A percentile compares a stretch with the other conserved stretches of the same genome.
These are phyloP conservation scores for Coemansia sp. DNA, from an alignment of 192 early-diverging fungal species.

Conservation along the genomic window DNA sequence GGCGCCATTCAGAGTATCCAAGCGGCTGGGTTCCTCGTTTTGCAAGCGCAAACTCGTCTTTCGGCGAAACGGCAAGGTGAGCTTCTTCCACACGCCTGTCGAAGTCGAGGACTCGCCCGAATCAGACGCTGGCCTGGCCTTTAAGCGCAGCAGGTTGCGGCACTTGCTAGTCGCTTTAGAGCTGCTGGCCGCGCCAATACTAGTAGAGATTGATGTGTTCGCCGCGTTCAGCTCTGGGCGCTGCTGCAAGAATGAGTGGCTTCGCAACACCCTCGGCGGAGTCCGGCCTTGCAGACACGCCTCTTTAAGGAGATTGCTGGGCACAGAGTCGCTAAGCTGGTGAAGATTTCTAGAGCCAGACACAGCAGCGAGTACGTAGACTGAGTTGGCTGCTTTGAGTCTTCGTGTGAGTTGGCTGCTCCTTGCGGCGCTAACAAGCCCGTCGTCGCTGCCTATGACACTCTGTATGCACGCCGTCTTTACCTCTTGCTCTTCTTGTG, in stretches of 20 bases:
- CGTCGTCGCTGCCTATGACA: not conserved
- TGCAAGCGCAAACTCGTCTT: not conserved
- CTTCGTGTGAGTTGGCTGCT: constrained; percentile 11
- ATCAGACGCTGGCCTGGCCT: not conserved
- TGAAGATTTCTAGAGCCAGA: constrained; percentile 21
- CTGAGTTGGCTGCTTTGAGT: constrained; percentile 11
- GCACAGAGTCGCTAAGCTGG: constrained; percentile 6
- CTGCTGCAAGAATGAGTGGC: not conserved
- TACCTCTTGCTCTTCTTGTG: constrained; percentile 10
- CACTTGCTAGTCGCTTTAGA: not conserved
- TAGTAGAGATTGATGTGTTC: not conserved
- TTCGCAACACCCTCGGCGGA: constrained; percentile 19
- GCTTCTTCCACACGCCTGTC: constrained; percentile 6
- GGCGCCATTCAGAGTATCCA: not conserved
- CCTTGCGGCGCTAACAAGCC: not conserved
- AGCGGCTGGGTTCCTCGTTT: not conserved
- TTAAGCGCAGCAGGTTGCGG: not conserved
- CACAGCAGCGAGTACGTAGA: constrained; percentile 18
- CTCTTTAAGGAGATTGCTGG: constrained; percentile 3
- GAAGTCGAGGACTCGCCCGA: not conserved
- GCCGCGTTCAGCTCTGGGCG: not conserved
- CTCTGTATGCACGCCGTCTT: constrained; percentile 11
- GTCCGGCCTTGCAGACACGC: not conserved
- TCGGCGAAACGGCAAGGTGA: constrained; percentile 9
- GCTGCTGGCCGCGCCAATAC: not conserved